A percentile compares a stretch with the other conserved stretches of the same genome.
Evolutionary conservation across 768 basidiomycete species (phyloP).

Genomic region (Coprinopsis strossmayeri): DNA sequence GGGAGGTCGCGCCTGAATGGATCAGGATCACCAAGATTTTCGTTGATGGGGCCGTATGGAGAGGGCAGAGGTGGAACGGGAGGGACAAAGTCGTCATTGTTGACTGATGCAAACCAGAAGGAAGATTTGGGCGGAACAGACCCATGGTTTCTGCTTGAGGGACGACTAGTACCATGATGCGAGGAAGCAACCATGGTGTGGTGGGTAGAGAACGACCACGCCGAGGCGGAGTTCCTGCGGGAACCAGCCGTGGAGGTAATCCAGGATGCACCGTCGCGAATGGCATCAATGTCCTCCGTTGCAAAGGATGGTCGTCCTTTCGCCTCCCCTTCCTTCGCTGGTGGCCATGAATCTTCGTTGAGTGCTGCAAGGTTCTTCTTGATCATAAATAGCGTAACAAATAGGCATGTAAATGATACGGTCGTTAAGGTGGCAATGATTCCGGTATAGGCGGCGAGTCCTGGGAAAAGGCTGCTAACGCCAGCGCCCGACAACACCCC

Average conservation of each 20-base stretch:
- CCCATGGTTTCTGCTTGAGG: conserved; percentile 29
- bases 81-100: conserved; percentile 44
- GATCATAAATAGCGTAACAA: conserved; percentile 58
- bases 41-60: conserved; percentile 43
- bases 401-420: conserved; percentile 49
- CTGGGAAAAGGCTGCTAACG: conserved; percentile 50
- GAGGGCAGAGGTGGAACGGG: conserved; percentile 67
- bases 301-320: conserved; percentile 57
- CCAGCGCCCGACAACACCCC: conserved; percentile 51
- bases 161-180: conserved; percentile 27
- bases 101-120: conserved; percentile 52
- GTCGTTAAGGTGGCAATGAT: conserved; percentile 46
- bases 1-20: conserved; percentile 57
- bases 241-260: conserved; percentile 61
- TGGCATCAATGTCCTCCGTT: conserved; percentile 65
- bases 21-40: conserved; percentile 44
- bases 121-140: conserved; percentile 52
- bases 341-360: conserved; percentile 56
- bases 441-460: conserved; percentile 52
- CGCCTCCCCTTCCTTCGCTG: conserved; percentile 42
- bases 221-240: conserved; percentile 52
- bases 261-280: conserved; percentile 78
- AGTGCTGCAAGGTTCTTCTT: conserved; percentile 56
- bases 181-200: conserved; percentile 35
- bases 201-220: conserved; percentile 70